Percentiles rank a stretch among this genome's conserved stretches.
phyloP scores from a whole-genome alignment of 805 yeast species.

The Schwanniomyces occidentalis region DNA sequence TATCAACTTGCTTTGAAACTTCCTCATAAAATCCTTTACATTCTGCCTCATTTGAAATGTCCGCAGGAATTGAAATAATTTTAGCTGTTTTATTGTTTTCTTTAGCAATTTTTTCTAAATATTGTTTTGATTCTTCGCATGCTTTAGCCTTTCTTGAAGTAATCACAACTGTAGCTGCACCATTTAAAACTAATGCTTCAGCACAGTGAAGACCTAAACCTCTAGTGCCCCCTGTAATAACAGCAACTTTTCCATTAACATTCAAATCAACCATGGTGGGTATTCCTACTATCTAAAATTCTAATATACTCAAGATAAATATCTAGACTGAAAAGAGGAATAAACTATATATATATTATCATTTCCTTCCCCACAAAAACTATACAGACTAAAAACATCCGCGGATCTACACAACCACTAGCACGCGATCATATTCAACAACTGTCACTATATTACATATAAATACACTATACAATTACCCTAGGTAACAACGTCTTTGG shows the following conservation, averaged over 20 bases:
- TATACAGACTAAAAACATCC: no score
- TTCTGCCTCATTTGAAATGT: slow-evolving; percentile 52
- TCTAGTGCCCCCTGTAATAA: slow-evolving; percentile 73
- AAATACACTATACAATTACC: slow-evolving; percentile 1
- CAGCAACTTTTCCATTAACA: slow-evolving; percentile 63
- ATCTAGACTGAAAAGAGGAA: no score
- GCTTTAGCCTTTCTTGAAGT: slow-evolving; percentile 65
- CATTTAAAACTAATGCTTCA: slow-evolving; percentile 59
- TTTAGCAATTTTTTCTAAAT: slow-evolving; percentile 36
- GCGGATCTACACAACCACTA: no score
- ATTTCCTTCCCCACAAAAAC: no score
- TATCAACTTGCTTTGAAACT: slow-evolving; percentile 38
- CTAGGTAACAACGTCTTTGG: slow-evolving; percentile 3
- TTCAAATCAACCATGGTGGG: slow-evolving; percentile 43
- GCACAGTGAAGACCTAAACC: slow-evolving; percentile 74
- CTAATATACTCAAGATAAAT: no score
- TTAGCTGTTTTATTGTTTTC: slow-evolving; percentile 30
- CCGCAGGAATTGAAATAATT: slow-evolving; percentile 54
- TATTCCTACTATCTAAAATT: no score
- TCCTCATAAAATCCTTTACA: slow-evolving; percentile 43
- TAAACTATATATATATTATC: no score
- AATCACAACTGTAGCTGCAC: slow-evolving; percentile 61
- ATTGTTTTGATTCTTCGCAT: slow-evolving; percentile 54
- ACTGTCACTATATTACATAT: no score
- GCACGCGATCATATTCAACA: no score